A percentile compares a stretch with the other conserved stretches of the same genome.
Conservation (phyloP, 257 asterid species). For the Solanum rostratum region DNA sequence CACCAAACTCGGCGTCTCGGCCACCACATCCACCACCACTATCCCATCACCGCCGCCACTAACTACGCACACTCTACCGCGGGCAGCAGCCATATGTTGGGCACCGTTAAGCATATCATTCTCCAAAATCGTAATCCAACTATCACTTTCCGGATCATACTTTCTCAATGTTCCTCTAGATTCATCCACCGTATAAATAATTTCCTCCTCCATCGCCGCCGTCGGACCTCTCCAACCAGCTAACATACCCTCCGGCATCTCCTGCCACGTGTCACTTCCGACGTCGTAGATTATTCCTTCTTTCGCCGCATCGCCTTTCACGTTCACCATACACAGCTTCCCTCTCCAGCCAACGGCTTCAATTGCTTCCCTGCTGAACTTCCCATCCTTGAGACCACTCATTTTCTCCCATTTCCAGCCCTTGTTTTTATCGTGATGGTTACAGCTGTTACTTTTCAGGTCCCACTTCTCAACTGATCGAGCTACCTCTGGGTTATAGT, state of each 20-base stretch:
- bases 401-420: constrained; percentile 51
- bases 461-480: constrained; percentile 73
- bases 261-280: constrained; percentile 35
- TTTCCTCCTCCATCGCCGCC: constrained; percentile 39
- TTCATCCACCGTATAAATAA: constrained; percentile 53
- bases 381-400: constrained; percentile 41
- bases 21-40: constrained; percentile 57
- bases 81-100: constrained; percentile 41
- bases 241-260: constrained; percentile 84
- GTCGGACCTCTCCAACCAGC: constrained; percentile 79
- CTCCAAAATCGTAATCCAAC: constrained; percentile 41
- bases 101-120: constrained; percentile 37
- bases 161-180: constrained; percentile 38
- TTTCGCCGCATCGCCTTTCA: constrained; percentile 44
- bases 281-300: constrained; percentile 56
- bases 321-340: constrained; percentile 47
- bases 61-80: constrained; percentile 54
- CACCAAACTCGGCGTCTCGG: constrained; percentile 28
- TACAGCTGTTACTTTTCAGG: background rate
- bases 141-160: constrained; percentile 38
- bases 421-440: background rate
- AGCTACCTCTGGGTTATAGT: constrained; percentile 44
- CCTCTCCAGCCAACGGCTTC: constrained; percentile 79
- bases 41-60: constrained; percentile 26
- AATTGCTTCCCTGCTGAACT: constrained; percentile 74